Base-by-base conservation (phyloP, 2,329 filamentous ascomycete genomes). In the Cordyceps farinosa region DNA sequence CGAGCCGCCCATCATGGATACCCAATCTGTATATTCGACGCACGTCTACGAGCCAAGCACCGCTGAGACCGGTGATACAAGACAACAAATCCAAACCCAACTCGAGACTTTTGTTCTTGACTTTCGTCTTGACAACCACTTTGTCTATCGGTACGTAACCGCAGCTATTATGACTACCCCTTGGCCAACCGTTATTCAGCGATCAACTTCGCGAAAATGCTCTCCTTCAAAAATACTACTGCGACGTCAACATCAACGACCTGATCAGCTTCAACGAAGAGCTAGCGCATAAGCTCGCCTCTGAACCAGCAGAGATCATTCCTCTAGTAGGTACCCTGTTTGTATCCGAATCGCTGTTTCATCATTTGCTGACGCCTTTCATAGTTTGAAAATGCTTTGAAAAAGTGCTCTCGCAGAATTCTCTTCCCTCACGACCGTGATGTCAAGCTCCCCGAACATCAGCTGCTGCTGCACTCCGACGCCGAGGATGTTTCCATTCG, bases 221-320 rank as follows among this genome's bases (percentile, higher is more conserved):
- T 8, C 84, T 98, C 1, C 83, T 97, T 48, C 95, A 97, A 75
- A 92, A 93, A 70, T 98, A 92, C 79, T 97, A 89, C 76, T 97
- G 95, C 80, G 94, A 99, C 75, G 86, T 99, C 73, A 93, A 99
- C 75, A 91, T 99, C 70, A 91, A 90, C 66, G 94, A 99, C 75
- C 80, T 99, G 64, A 98, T 98, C 75, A 95, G 90, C 66, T 98
- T 93, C 79, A 95, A 96, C 72, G 94, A 98, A 77, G 92, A 97
- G 75, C 83, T 99, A 65, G 95, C 94, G 34, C 91, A 98, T 76
- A 88, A 89, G 72, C 82, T 99, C 66, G 90, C 90, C 27, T 95
- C 90, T 55, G 92, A 97, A 73, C 96, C 95, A 4, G 90, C 89
- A 52, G 93, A 98, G 63, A 90, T 97, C 62, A 95, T 99, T 64